phyloP scores from a whole-genome alignment of 495 filamentous ascomycete genomes.

The Pyronema domesticum region DNA sequence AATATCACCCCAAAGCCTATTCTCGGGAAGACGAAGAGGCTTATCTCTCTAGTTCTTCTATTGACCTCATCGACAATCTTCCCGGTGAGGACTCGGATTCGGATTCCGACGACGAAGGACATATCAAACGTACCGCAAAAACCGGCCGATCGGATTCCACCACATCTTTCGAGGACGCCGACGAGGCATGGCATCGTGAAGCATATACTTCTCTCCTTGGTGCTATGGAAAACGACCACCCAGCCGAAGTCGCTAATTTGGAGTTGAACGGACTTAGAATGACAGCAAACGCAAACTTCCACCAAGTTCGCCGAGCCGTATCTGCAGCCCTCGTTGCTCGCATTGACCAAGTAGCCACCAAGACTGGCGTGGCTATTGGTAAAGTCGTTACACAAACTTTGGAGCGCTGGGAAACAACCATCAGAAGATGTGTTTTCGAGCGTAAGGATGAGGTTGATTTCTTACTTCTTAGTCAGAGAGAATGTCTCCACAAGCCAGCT shows the following conservation, averaged over 20 bases:
- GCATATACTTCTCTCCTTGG: conserved; percentile 71
- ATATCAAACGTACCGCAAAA: conserved; percentile 14
- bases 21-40: too few species aligned
- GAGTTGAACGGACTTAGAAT: conserved; percentile 83
- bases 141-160: conserved; percentile 20
- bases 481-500: conserved; percentile 43
- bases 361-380: conserved; percentile 29
- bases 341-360: conserved; percentile 50
- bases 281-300: conserved; percentile 71
- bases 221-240: conserved; percentile 51
- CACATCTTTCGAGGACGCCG: conserved; percentile 38
- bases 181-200: conserved; percentile 66
- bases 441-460: conserved; percentile 71
- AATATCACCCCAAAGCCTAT: neutral
- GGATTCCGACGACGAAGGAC: conserved; percentile 16
- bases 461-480: conserved; percentile 60
- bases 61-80: conserved; percentile 23
- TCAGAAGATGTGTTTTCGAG: conserved; percentile 30
- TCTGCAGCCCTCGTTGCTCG: conserved; percentile 69
- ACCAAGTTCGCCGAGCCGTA: conserved; percentile 70
- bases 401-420: conserved; percentile 34
- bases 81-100: conserved; percentile 30
- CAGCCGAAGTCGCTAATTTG: conserved; percentile 70
- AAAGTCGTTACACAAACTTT: conserved; percentile 48
- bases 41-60: neutral